These are phyloP conservation scores for Kwoniella mangroviensis DNA, from an alignment of 768 basidiomycete genomes.

Conservation along the genomic window DNA sequence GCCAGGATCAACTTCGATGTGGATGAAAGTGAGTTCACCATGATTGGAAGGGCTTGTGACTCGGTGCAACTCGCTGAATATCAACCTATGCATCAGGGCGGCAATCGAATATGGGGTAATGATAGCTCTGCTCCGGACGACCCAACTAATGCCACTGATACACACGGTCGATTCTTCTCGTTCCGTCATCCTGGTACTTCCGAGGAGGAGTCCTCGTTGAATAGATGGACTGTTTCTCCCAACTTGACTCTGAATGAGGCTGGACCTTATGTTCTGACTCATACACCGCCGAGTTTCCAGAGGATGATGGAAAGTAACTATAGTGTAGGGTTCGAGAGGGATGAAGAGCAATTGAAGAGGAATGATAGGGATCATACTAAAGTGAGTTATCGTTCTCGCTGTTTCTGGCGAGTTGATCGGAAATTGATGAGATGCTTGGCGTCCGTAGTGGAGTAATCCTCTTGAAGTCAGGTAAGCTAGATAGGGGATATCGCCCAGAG, in stretches of 20 bases:
- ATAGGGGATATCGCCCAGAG: background rate
- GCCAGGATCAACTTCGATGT: slow-evolving; percentile 92
- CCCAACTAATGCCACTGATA: slow-evolving; percentile 60
- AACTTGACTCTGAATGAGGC: slow-evolving; percentile 65
- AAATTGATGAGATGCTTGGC: background rate
- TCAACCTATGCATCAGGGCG: slow-evolving; percentile 65
- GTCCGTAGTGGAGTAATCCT: slow-evolving; percentile 80
- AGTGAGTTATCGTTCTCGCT: slow-evolving; percentile 19
- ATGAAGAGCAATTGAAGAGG: slow-evolving; percentile 62
- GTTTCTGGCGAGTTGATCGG: background rate
- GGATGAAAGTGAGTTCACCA: slow-evolving; percentile 75
- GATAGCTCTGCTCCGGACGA: slow-evolving; percentile 65
- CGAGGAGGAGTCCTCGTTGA: slow-evolving; percentile 33
- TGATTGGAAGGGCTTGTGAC: background rate
- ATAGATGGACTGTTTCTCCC: slow-evolving; percentile 45
- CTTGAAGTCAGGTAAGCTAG: slow-evolving; percentile 54
- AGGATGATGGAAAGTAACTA: slow-evolving; percentile 69
- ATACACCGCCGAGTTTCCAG: slow-evolving; percentile 68
- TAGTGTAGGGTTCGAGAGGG: slow-evolving; percentile 82
- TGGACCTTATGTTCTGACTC: slow-evolving; percentile 64
- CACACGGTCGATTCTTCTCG: slow-evolving; percentile 80
- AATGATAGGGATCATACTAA: slow-evolving; percentile 51
- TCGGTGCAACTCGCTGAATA: background rate
- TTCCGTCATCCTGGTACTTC: slow-evolving; percentile 64
- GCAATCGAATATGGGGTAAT: slow-evolving; percentile 59